Conservation (phyloP, 1,139 yeast species). For the Candida sojae region DNA sequence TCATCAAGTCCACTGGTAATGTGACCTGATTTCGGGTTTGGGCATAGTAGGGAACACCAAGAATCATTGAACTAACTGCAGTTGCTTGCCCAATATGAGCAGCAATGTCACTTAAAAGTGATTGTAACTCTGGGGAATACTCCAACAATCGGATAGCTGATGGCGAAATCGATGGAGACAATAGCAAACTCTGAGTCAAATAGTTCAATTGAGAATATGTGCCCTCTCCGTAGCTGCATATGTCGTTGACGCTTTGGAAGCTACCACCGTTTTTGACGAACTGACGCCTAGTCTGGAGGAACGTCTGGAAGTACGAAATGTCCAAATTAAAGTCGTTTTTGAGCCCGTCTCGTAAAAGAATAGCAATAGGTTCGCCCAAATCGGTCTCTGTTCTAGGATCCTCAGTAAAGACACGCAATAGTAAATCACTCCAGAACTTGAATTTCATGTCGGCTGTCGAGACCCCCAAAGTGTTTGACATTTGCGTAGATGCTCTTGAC, state of each 20-base stretch:
- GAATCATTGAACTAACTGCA: conserved; percentile 65
- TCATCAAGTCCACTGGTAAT: conserved; percentile 65
- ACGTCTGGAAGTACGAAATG: conserved; percentile 56
- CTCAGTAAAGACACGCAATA: conserved; percentile 41
- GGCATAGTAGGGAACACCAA: conserved; percentile 65
- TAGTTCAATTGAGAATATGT: conserved; percentile 75
- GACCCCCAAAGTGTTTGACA: conserved; percentile 39
- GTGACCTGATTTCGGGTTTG: conserved; percentile 49
- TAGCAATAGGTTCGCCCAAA: conserved; percentile 66
- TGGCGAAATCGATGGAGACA: conserved; percentile 62
- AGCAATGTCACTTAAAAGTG: conserved; percentile 56
- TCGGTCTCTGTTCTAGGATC: conserved; percentile 38
- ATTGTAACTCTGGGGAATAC: conserved; percentile 42
- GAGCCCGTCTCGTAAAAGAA: conserved; percentile 53
- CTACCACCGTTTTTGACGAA: conserved; percentile 42
- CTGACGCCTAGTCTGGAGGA: conserved; percentile 61
- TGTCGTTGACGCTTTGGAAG: conserved; percentile 56
- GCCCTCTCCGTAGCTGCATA: conserved; percentile 83
- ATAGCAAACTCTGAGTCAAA: conserved; percentile 59
- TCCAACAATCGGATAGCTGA: conserved; percentile 54
- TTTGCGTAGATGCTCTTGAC: conserved; percentile 30
- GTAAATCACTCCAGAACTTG: conserved; percentile 61
- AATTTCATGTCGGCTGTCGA: conserved; percentile 55
- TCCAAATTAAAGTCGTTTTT: conserved; percentile 54
- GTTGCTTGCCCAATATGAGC: conserved; percentile 88